A percentile compares a stretch with the other conserved stretches of the same genome.
phyloP scores from a whole-genome alignment of 1,284 basidiomycete genomes.

The Thecaphora frezii region DNA sequence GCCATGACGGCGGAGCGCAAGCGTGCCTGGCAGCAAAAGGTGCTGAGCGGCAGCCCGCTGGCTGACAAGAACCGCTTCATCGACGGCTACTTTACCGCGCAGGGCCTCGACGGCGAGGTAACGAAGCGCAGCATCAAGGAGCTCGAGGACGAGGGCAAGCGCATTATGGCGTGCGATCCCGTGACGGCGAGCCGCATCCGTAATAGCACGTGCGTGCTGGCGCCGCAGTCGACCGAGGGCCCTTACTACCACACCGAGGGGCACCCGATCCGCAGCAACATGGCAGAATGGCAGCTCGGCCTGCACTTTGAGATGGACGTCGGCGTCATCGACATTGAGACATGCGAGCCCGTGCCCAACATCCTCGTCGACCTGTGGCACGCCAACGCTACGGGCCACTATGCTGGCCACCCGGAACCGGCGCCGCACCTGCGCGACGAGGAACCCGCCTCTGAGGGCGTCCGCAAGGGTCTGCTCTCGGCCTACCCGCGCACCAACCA shows the following conservation, averaged over 20 bases:
- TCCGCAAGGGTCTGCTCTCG: conserved; percentile 59
- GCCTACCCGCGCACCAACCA: conserved; percentile 60
- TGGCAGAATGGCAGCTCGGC: conserved; percentile 65
- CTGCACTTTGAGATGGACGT: conserved; percentile 67
- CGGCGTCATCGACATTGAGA: conserved; percentile 73
- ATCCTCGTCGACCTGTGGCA: conserved; percentile 74
- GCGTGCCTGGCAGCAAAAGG: conserved; percentile 48
- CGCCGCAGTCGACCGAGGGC: conserved; percentile 62
- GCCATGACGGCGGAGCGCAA: conserved; percentile 57
- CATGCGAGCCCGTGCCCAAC: conserved; percentile 70
- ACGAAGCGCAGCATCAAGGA: conserved; percentile 32
- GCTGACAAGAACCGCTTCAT: conserved; percentile 59
- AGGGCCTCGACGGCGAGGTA: conserved; percentile 31
- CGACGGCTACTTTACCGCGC: conserved; percentile 54
- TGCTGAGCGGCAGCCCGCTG: conserved; percentile 45
- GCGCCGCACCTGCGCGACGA: conserved; percentile 59
- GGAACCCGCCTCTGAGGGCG: conserved; percentile 54
- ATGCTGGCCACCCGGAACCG: conserved; percentile 62
- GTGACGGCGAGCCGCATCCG: conserved; percentile 52
- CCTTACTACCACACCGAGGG: conserved; percentile 63
- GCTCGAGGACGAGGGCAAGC: conserved; percentile 43
- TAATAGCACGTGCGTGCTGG: conserved; percentile 60
- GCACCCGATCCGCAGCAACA: conserved; percentile 64
- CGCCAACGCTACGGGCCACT: conserved; percentile 58
- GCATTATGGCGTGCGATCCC: conserved; percentile 54